phyloP scores from a whole-genome alignment of 352 stramenopile species.

The Phytophthora multivora region DNA sequence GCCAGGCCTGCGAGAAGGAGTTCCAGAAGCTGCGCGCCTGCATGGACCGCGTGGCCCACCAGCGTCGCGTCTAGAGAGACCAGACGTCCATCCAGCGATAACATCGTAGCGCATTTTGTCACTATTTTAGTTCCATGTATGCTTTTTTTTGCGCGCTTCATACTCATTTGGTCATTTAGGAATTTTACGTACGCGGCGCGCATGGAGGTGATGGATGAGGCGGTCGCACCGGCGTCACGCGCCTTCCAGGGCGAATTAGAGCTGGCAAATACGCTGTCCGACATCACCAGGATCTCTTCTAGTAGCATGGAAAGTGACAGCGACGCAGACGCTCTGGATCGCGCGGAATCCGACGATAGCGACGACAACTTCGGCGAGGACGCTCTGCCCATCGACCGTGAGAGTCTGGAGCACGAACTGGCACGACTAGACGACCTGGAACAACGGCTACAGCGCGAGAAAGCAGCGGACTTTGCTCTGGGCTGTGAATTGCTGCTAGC shows the following conservation, averaged over 20 bases:
- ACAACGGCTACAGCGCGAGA: conserved; percentile 34
- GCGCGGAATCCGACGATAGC: conserved; percentile 13
- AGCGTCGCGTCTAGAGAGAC: conserved; percentile 36
- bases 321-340: conserved; percentile 10
- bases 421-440: conserved; percentile 31
- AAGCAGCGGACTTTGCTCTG: conserved; percentile 40
- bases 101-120: conserved; percentile 12
- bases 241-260: conserved; percentile 4
- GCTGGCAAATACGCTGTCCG: neutral
- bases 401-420: conserved; percentile 39
- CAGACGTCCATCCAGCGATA: neutral
- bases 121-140: too few species aligned
- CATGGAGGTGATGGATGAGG: conserved; percentile 30
- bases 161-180: conserved; percentile 23
- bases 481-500: conserved; percentile 36
- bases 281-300: conserved; percentile 1
- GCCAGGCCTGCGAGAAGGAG: conserved; percentile 65
- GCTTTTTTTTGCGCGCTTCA: neutral
- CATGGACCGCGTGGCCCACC: conserved; percentile 55
- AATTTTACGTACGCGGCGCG: conserved; percentile 21
- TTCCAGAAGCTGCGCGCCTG: conserved; percentile 76
- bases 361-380: conserved; percentile 27
- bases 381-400: conserved; percentile 24
- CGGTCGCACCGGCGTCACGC: conserved; percentile 3
- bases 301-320: conserved; percentile 20